Evolutionary conservation across 306 rosid species (phyloP), one percentile per base, ranked within the genome.

Genomic region (Ormosia semicastrata): DNA sequence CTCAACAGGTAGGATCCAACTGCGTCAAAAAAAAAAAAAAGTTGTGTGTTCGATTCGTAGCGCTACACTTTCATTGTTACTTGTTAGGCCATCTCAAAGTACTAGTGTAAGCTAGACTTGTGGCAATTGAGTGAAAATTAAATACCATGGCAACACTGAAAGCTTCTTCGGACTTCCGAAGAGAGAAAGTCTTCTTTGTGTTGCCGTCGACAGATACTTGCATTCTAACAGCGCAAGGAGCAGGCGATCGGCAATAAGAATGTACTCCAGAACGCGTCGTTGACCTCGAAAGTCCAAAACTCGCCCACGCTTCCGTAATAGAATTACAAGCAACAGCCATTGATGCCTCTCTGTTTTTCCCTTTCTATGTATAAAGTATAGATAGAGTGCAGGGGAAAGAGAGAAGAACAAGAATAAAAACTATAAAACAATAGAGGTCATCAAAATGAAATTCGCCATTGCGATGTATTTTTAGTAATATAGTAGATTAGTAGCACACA

Each of bases 111-210:
- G 24, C 24, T 24, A 24, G 24, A 24, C 24, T 24, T 24, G 24
- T 11, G 64, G 11, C 1, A 46, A 75, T 7, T 18, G 15, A 43
- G 66, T 36, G 8, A 78, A 2, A 10, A 54, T 73, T 73, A 32
- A 0, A 1, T 32, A 94, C 95, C 90, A 89, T 81, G 74, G 98
- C 92, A 3, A 81, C 91, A 77, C 85, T 82, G 91, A 92, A 94
- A 71, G 94, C 98, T 83, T 90, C 87, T 81, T 90, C 90, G 37
- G 97, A 94, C 29, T 94, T 94, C 13, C 76, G 41, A 33, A 92
- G 91, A 29, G 88, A 85, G 82, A 86, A 89, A 37, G 70, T 80
- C 87, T 83, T 88, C 82, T 83, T 88, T 32, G 78, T 12, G 73
- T 89, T 85, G 85, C 24, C 85, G 56, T 92, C 89, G 69, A 87